Evolutionary conservation across 1,284 basidiomycete genomes (phyloP), one percentile per base, ranked within the genome.

Genomic region (Ceratobasidium papillatum): DNA sequence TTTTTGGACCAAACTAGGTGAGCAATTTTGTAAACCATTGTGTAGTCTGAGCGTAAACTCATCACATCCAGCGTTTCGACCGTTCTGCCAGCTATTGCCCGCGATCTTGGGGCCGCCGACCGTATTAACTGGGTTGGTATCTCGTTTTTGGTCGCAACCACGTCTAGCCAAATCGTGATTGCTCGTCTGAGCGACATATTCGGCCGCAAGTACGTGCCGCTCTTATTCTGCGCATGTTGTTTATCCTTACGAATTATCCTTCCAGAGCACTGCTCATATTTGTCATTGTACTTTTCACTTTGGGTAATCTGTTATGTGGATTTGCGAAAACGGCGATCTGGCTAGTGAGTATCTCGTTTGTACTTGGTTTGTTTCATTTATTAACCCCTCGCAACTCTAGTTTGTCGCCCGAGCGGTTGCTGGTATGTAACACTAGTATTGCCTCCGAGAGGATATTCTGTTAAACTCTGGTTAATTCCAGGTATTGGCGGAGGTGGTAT

Each of bases 91-190:
- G 71, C 71, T 30, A 73, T 73, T n/a, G 58, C 71, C n/a, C 71
- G 63, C 30, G 71, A 73, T 43, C 59, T 73, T 19, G 71, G 71
- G 17, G 71, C 71, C 25, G 71, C 71, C 2, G 71, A 73, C 30
- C 59, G 71, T 2, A 73, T 73, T 11, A 73, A 73, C 38, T 73
- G 71, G 71, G 71, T 73, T 19, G 71, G 71, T 52, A 73, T 73
- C 32, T 73, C 71, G n/a, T 73, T 73, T 27, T 22, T 73, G 11
- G 59, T 73, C 19, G 71, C 71, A 14, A 73, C 71, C 1, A 73
- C 71, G 25, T 73, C 71, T n/a, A 73, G 71, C 19, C 71, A 73
- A 22, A 73, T 73, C 25, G 59, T 73, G 34, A 73, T 73, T 62
- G 71, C 71, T 14, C 45, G 71, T 8, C 30, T 73, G 25, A 73